These are phyloP conservation scores for Colletotrichum spinosum DNA, from an alignment of 2,329 filamentous ascomycete species.

Conservation along the genomic window DNA sequence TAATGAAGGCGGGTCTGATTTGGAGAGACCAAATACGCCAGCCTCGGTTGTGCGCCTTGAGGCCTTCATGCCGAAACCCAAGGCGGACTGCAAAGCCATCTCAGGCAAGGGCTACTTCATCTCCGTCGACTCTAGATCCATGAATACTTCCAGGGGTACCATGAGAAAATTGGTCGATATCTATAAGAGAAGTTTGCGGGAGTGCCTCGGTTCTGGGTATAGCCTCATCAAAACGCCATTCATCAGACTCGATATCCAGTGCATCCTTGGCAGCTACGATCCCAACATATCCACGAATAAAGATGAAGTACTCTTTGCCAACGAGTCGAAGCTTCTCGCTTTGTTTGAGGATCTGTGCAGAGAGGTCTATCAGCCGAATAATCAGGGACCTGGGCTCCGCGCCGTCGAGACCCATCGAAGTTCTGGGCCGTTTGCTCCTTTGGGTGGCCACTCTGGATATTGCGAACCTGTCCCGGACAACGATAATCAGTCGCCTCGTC, in stretches of 20 bases:
- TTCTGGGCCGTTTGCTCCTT: too few relatives aligned
- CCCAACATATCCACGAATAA: slow-evolving; percentile 78
- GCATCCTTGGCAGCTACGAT: slow-evolving; percentile 74
- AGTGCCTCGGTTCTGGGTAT: slow-evolving; percentile 38
- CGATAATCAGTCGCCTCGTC: too few relatives aligned
- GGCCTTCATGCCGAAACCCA: slow-evolving; percentile 67
- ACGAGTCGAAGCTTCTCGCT: slow-evolving; percentile 60
- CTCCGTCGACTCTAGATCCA: slow-evolving; percentile 75
- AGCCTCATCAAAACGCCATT: slow-evolving; percentile 63
- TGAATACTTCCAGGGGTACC: slow-evolving; percentile 65
- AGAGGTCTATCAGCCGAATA: slow-evolving; percentile 48
- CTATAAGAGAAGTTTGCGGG: slow-evolving; percentile 63
- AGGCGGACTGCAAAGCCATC: slow-evolving; percentile 57
- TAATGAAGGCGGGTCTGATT: slow-evolving; percentile 6
- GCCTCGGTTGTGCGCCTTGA: slow-evolving; percentile 55
- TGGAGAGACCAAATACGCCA: slow-evolving; percentile 15
- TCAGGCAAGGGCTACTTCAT: slow-evolving; percentile 67
- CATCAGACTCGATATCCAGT: slow-evolving; percentile 72
- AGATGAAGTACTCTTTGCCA: slow-evolving; percentile 75
- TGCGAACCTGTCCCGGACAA: too few relatives aligned
- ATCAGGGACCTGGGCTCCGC: too few relatives aligned
- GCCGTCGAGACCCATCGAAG: too few relatives aligned
- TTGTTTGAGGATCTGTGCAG: slow-evolving; percentile 59
- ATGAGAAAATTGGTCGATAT: slow-evolving; percentile 68
- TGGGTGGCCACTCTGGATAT: too few relatives aligned